A percentile compares a stretch with the other conserved stretches of the same genome.
phyloP scores from a whole-genome alignment of 768 basidiomycete species.

The Boletus rubescentipes region DNA sequence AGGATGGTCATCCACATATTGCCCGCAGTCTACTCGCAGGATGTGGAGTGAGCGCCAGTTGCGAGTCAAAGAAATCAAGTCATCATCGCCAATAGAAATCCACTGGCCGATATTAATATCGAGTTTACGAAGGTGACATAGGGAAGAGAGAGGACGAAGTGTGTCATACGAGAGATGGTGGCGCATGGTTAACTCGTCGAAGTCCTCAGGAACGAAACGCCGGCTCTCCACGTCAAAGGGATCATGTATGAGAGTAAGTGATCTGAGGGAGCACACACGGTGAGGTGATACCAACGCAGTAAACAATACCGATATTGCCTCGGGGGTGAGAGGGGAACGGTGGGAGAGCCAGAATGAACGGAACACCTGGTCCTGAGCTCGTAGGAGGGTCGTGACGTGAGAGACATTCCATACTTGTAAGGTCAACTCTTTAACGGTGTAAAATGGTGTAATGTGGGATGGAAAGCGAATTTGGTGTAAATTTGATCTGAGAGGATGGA shows the following conservation, averaged over 20 bases:
- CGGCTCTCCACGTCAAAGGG: not conserved
- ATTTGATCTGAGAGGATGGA: not conserved
- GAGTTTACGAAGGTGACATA: not conserved
- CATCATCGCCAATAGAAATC: conserved; percentile 4
- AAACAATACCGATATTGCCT: not conserved
- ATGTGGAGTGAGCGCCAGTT: not conserved
- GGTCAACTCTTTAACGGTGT: not conserved
- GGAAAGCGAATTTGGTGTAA: not conserved
- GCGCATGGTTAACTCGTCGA: not conserved
- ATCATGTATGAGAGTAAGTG: not conserved
- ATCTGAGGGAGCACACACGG: not conserved
- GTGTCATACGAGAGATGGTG: not conserved
- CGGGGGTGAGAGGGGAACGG: not conserved
- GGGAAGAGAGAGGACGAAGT: not conserved
- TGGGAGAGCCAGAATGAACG: not conserved
- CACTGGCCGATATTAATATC: not conserved
- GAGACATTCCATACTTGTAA: not conserved
- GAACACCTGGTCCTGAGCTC: not conserved
- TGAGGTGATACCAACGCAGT: not conserved
- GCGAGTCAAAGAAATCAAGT: not conserved
- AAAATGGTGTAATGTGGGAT: not conserved
- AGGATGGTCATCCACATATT: not conserved
- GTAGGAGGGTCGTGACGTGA: not conserved
- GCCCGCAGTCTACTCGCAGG: not conserved
- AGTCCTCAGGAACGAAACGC: not conserved